Percentiles rank a stretch among this genome's conserved stretches.
Conservation (phyloP, 768 basidiomycete genomes). For the Dioszegia crocea region DNA sequence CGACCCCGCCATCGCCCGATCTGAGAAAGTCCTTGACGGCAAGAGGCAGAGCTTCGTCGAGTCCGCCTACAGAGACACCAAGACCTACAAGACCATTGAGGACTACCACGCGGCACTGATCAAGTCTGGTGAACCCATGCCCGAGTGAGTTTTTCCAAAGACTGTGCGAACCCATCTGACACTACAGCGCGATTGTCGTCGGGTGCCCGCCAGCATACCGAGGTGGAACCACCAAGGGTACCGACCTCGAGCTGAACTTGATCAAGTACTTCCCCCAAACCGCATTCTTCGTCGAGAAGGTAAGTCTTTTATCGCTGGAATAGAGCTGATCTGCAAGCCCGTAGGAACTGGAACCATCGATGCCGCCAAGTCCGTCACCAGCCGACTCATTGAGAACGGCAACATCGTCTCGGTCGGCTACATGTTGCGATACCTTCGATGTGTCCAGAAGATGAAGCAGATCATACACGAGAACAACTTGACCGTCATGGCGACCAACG, state of each 20-base stretch:
- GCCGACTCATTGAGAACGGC: slow-evolving; percentile 63
- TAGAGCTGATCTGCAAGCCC: slow-evolving; percentile 75
- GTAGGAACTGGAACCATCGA: slow-evolving; percentile 72
- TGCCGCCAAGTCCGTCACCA: slow-evolving; percentile 67
- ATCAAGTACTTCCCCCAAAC: slow-evolving; percentile 81
- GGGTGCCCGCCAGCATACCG: slow-evolving; percentile 93
- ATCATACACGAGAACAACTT: slow-evolving; percentile 92
- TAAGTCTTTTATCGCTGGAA: slow-evolving; percentile 10
- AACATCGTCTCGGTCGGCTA: slow-evolving; percentile 87
- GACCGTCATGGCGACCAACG: slow-evolving; percentile 91
- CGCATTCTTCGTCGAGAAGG: slow-evolving; percentile 85
- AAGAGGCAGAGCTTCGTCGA: slow-evolving; percentile 91
- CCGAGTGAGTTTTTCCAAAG: slow-evolving; percentile 50
- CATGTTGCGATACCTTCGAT: slow-evolving; percentile 89
- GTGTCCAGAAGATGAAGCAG: slow-evolving; percentile 92
- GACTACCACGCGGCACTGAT: slow-evolving; percentile 69
- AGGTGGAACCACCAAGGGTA: slow-evolving; percentile 67
- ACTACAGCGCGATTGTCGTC: slow-evolving; percentile 68
- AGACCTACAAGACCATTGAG: slow-evolving; percentile 75
- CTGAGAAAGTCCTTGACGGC: slow-evolving; percentile 69
- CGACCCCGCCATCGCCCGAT: slow-evolving; percentile 81
- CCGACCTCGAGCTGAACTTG: slow-evolving; percentile 83
- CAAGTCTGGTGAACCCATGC: slow-evolving; percentile 60
- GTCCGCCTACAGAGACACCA: slow-evolving; percentile 83
- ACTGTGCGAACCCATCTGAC: slow-evolving; percentile 36